Percentiles rank a stretch among this genome's conserved stretches.
Conservation (phyloP, 192 early-diverging fungal genomes). For the Coemansia sp. region DNA sequence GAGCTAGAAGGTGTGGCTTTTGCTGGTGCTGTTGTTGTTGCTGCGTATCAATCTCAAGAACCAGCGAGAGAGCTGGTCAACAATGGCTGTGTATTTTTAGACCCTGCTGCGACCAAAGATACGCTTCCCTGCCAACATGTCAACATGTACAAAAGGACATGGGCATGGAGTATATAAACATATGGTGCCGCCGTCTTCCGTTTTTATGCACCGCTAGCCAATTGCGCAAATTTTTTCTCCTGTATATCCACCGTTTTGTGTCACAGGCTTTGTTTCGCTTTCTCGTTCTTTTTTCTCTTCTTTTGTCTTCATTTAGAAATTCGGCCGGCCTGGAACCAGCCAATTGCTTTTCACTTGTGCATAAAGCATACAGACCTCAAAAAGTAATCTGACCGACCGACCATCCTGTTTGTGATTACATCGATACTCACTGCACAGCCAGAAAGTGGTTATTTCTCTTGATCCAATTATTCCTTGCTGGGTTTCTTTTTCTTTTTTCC, state of each 20-base stretch:
- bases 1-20: neutral
- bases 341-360: conserved; percentile 1
- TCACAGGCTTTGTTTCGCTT: neutral
- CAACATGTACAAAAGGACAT: no score
- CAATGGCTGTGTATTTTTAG: no score
- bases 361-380: neutral
- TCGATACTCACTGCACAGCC: no score
- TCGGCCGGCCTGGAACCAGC: conserved; percentile 13
- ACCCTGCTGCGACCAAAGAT: no score
- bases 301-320: conserved; percentile 1
- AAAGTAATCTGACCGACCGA: neutral
- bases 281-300: neutral
- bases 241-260: neutral
- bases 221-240: neutral
- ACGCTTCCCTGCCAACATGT: no score
- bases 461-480: neutral
- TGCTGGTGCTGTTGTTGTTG: neutral
- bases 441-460: no score
- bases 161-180: no score
- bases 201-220: neutral
- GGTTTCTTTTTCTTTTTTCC: neutral
- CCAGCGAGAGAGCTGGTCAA: no score
- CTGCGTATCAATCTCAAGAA: neutral
- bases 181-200: neutral
- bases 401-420: neutral